phyloP scores from a whole-genome alignment of 2,329 filamentous ascomycete species.

The Chrysosporium queenslandicum region DNA sequence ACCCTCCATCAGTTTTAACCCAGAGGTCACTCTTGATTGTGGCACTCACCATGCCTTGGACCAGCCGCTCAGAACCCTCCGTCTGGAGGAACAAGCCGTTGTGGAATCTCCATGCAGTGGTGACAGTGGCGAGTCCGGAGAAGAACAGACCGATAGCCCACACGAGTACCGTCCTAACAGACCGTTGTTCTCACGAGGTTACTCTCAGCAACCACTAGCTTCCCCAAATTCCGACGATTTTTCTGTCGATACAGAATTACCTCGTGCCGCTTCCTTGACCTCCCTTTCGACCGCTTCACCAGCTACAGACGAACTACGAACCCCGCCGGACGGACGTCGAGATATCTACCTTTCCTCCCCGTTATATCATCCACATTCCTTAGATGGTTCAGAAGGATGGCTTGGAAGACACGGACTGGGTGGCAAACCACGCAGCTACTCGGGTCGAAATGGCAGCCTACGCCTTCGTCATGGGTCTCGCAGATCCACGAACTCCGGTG shows the following conservation, averaged over 20 bases:
- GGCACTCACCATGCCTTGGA: conserved; percentile 31
- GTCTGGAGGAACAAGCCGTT: not conserved
- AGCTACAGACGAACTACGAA: conserved; percentile 32
- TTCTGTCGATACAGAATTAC: conserved; percentile 23
- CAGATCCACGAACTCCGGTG: conserved; percentile 42
- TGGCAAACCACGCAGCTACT: conserved; percentile 30
- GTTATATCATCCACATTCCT: conserved; percentile 30
- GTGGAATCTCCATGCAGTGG: conserved; percentile 7
- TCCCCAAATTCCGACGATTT: conserved; percentile 12
- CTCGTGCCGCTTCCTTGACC: conserved; percentile 36
- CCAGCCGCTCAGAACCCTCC: conserved; percentile 26
- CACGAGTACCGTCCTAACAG: conserved; percentile 1
- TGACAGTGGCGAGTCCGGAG: conserved; percentile 4
- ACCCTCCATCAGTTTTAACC: conserved; percentile 37
- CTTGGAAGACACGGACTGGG: conserved; percentile 22
- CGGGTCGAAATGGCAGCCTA: conserved; percentile 27
- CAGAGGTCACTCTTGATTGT: conserved; percentile 34
- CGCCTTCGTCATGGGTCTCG: conserved; percentile 34
- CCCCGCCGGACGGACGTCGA: conserved; percentile 31
- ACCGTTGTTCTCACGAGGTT: conserved; percentile 5
- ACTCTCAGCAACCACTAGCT: not conserved
- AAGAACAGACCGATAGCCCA: not conserved
- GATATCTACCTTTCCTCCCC: conserved; percentile 30
- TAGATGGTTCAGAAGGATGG: conserved; percentile 34
- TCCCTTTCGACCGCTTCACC: conserved; percentile 38